Percentiles rank a stretch among this genome's conserved stretches.
These are phyloP conservation scores for Euphorbia schlechtendalii DNA, from an alignment of 441 rosid species.

Conservation along the genomic window DNA sequence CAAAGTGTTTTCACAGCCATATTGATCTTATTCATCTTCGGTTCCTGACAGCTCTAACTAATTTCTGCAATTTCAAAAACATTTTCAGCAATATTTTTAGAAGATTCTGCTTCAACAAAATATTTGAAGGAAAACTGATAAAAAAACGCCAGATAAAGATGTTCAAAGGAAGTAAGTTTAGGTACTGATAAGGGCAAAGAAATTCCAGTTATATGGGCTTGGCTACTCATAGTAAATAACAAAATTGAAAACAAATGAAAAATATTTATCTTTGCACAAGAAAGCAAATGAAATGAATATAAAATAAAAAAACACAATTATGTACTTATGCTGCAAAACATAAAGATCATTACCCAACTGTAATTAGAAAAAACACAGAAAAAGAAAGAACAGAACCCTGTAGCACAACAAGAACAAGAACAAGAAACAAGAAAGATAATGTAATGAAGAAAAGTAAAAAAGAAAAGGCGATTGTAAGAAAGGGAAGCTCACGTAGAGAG, in stretches of 20 bases:
- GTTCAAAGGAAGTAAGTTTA: not conserved
- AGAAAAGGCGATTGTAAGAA: not conserved
- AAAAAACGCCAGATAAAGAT: not conserved
- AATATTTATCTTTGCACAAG: not conserved
- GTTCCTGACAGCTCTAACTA: not conserved
- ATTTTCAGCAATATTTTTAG: constrained; percentile 15
- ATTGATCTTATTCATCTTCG: constrained; percentile 18
- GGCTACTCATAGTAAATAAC: not conserved
- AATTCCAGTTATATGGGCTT: not conserved
- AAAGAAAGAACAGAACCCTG: not conserved
- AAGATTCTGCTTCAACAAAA: constrained; percentile 15
- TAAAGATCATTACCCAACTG: not conserved
- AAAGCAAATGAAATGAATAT: not conserved
- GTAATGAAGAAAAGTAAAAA: not conserved
- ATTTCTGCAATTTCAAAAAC: constrained; percentile 31
- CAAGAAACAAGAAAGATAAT: not conserved
- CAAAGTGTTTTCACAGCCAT: constrained; percentile 77
- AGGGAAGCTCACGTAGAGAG: not conserved
- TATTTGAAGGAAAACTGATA: not conserved
- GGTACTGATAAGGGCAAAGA: not conserved
- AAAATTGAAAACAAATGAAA: not conserved
- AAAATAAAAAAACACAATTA: not conserved
- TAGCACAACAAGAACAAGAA: not conserved
- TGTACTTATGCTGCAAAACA: not conserved
- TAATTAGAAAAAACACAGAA: not conserved